Evolutionary conservation across 208 protist species (phyloP), one percentile per base, ranked within the genome.

Genomic region (Hexamita inflata): DNA sequence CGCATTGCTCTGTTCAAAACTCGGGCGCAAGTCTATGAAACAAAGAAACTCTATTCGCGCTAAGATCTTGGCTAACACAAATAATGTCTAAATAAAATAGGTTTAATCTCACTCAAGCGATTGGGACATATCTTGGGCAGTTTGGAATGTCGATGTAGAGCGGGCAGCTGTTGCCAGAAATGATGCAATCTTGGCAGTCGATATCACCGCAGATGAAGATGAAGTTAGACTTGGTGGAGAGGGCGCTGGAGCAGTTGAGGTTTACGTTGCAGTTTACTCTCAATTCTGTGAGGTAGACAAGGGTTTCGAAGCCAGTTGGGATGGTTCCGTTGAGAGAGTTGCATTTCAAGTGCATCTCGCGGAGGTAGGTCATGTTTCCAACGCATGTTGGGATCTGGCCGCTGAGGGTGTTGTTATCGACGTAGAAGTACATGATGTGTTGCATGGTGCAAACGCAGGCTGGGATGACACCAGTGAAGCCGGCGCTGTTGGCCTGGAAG

Each of bases 371-470:
- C 53, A 75, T 2, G 7, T 64, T 40, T 9, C 34, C 15, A 30
- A 75, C 41, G 53, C 70, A 75, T 2, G 7, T 42, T 13, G 70
- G 70, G 70, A 75, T 75, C 1, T 13, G 2, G 32, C 70, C 70
- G 32, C 53, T 75, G 53, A 75, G 1, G 58, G 1, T 7, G 32
- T 75, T 75, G 32, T 49, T 30, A 4, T 11, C 34, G 1, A 75
- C 4, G 70, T 75, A 64, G 28, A 53, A 9, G 58, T 42, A 75
- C 53, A 58, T 57, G 7, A 75, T 2, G 32, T 64, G 9, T 9
- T 2, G 1, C 15, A 75, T 15, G 38, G 7, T 41, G 32, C 70
- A 75, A 1, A 75, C 62, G 53, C 70, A 60, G 1, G 32, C 34
- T 11, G 70, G 70, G 32, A 75, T 75, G 26, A n/a, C 53, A 19